phyloP scores from a whole-genome alignment of 225 moss, liverwort and hornwort genomes.

The Antitrichia curtipendula region DNA sequence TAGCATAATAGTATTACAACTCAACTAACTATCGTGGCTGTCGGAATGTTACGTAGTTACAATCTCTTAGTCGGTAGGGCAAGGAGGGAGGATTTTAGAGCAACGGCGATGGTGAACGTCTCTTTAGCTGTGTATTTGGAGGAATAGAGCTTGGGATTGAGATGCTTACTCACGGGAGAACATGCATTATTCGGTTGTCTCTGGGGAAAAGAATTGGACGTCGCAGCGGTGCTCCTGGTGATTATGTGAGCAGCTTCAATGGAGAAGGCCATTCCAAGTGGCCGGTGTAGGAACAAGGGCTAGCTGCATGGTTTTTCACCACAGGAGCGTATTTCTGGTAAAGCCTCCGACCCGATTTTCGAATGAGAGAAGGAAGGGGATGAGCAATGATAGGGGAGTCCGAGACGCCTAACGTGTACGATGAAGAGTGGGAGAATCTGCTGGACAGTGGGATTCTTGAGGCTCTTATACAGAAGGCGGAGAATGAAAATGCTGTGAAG shows the following conservation, averaged over 20 bases:
- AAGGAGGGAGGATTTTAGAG: no score
- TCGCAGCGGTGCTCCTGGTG: background rate
- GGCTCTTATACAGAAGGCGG: slow-evolving; percentile 14
- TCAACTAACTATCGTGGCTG: background rate
- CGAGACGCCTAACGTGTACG: slow-evolving; percentile 22
- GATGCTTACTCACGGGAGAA: background rate
- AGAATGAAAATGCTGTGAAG: slow-evolving; percentile 25
- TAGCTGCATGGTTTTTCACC: background rate
- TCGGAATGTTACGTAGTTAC: background rate
- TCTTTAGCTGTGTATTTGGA: background rate
- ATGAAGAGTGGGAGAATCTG: slow-evolving; percentile 27
- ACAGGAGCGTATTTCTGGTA: background rate
- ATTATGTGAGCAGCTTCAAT: background rate
- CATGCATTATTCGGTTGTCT: background rate
- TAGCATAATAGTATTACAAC: background rate
- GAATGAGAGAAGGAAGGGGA: slow-evolving; percentile 25
- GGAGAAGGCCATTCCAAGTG: background rate
- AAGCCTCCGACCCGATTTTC: background rate
- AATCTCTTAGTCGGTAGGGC: no score
- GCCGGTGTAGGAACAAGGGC: background rate
- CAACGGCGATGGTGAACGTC: background rate
- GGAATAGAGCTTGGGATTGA: background rate
- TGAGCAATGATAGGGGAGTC: slow-evolving; percentile 27
- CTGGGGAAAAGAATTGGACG: background rate
- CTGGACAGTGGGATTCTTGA: slow-evolving; percentile 32